Base-by-base conservation (phyloP, 306 rosid genomes). In the Pyrus betulifolia region DNA sequence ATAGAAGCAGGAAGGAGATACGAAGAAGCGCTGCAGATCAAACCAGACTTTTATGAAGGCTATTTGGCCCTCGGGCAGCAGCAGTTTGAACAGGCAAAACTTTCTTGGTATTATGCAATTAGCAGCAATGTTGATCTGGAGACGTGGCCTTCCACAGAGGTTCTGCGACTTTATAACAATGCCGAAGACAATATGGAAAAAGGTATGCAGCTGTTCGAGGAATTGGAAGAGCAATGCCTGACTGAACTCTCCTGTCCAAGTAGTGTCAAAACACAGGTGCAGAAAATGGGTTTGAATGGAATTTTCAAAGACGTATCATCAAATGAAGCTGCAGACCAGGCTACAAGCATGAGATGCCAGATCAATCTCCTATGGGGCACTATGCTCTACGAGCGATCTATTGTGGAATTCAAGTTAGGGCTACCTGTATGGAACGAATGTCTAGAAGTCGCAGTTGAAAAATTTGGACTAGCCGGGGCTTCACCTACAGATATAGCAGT, bases 131-230 rank as follows among this genome's bases (percentile, higher is more conserved):
- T 71, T 73, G 91, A 90, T 74, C 73, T 81, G 72, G 80, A 65
- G 77, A 84, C 88, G 55, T 86, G 80, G 88, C 89, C 92, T 3
- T 87, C 89, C 8, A 52, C 87, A 4, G 92, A 90, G 72, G 83
- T 86, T 85, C 85, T 94, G 62, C 90, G 38, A 19, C 91, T 92
- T 69, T 94, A 90, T 78, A 89, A 88, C 87, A 72, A 74, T 8
- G 97, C 98, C 0, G 95, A 89, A 82, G 95, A 92, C 70, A 89
- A 85, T 78, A 90, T 94, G 89, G 96, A 92, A 83, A 89, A 89
- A 78, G 98, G 96, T 76, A 84, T 85, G 92, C 87, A 82, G 71
- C 82, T 89, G 54, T 92, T 94, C 90, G 96, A 92, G 84, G 88
- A 92, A 78, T 80, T 80, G 23, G 86, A 86, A 84, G 77, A 68